Evolutionary conservation across 441 rosid species (phyloP), one percentile per base, ranked within the genome.

Genomic region (Pelargonium australe): DNA sequence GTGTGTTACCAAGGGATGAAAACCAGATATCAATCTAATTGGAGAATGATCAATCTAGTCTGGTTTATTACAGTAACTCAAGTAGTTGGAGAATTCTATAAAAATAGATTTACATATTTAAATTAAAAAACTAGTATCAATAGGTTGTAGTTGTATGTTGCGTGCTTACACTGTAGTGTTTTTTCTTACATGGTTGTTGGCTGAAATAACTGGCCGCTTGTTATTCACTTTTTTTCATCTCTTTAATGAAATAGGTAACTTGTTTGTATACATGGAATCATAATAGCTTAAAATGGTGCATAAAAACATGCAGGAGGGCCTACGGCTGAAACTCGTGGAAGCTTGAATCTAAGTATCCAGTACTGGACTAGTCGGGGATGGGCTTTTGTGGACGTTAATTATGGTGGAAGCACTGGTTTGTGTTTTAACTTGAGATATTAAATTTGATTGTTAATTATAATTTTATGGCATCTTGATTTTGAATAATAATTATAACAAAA

Each of bases 381-480:
- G 97, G 97, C 96, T 63, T 76, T 85, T 75, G 91, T 86, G 73
- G 99, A 91, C 81, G 99, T 94, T 68, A 94, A 89, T 72, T 94
- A 91, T 68, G 92, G 96, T 71, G 99, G 99, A 85, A 94, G 99
- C 91, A 91, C 94, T 68, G 97, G 97, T 94, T 79, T 72, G 90
- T 85, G 61, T 51, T 68, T 57, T 20, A 62, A 61, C 65, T 70
- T 55, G 66, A 47, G 8, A 45, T 28, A 13, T 37, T 11, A 13
- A 53, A 34, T 37, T 45, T 53, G 16, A 53, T 68, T 57, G 25
- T 37, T 69, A 67, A 19, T 58, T 65, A n/a, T 53, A 16, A 19
- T 53, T 53, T 53, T 14, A 19, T 53, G 20, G 60, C 14, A 53
- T 53, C 19, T 14, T 19, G 16, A 53, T 53, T 65, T 71, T 43